Evolutionary conservation across 768 basidiomycete species (phyloP).

Genomic region (Xerocomellus chrysenteron): DNA sequence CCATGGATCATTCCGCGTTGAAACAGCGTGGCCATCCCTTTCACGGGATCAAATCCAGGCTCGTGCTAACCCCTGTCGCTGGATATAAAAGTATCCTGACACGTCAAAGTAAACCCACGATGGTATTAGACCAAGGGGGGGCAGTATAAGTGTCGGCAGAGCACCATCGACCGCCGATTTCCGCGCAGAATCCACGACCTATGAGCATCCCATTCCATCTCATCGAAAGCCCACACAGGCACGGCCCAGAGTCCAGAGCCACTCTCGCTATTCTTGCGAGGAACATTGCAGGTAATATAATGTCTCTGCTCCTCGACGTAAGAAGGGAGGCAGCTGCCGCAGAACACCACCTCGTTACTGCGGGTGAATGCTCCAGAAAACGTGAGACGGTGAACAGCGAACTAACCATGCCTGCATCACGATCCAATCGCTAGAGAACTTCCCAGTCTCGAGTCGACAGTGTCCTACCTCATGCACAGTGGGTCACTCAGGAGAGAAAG

Average conservation of each 20-base stretch:
- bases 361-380: neutral
- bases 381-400: neutral
- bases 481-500: neutral
- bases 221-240: neutral
- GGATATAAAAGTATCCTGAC: neutral
- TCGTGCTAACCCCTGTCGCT: constrained; percentile 1
- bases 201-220: neutral
- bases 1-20: constrained; percentile 1
- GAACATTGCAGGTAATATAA: neutral
- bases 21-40: neutral
- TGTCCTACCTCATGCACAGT: constrained; percentile 3
- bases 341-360: neutral
- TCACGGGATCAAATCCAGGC: neutral
- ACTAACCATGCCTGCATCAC: neutral
- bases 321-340: neutral
- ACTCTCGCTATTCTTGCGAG: neutral
- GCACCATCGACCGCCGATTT: constrained; percentile 1
- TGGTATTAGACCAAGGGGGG: neutral
- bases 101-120: neutral
- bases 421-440: neutral
- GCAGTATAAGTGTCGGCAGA: neutral
- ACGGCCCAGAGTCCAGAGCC: neutral
- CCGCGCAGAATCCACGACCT: neutral
- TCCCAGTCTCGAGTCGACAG: neutral
- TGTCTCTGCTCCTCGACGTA: neutral